Evolutionary conservation across 164 flowering plant species (phyloP).

Genomic region (Liquidambar formosana): DNA sequence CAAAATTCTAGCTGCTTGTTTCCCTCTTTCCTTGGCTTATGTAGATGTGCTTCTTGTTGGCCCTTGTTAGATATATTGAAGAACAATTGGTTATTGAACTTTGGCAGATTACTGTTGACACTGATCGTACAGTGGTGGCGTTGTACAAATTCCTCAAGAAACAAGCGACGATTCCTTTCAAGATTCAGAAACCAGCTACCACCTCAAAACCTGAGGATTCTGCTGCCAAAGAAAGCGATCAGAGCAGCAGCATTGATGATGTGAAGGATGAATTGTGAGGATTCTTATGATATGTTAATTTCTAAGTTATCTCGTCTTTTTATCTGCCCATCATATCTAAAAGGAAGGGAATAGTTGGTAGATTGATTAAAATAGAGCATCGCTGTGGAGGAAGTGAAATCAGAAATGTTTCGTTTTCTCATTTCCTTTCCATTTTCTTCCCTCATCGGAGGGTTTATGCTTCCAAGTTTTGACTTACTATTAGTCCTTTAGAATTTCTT

Average conservation of each 20-base stretch:
- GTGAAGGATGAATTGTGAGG: constrained; percentile 60
- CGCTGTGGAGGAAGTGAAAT: too few relatives aligned
- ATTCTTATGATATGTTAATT: background rate
- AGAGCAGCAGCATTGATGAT: constrained; percentile 22
- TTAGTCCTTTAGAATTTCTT: too few relatives aligned
- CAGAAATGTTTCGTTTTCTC: too few relatives aligned
- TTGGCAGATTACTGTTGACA: constrained; percentile 69
- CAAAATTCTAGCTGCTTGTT: background rate
- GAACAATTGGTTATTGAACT: constrained; percentile 2
- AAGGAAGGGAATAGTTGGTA: too few relatives aligned
- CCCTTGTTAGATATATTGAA: background rate
- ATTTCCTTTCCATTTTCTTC: too few relatives aligned
- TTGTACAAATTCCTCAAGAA: constrained; percentile 86
- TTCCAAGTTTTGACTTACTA: too few relatives aligned
- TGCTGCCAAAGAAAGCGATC: constrained; percentile 22
- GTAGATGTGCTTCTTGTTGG: background rate
- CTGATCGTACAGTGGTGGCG: constrained; percentile 77
- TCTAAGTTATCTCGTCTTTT: background rate
- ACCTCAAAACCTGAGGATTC: constrained; percentile 30
- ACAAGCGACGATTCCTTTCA: constrained; percentile 74
- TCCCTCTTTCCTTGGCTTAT: background rate
- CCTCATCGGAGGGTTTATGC: too few relatives aligned
- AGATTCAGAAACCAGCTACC: constrained; percentile 58
- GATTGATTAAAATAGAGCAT: too few relatives aligned
- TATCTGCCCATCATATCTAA: too few relatives aligned